These are phyloP conservation scores for Tricholoma hemisulphureum DNA, from an alignment of 768 basidiomycete species.

Conservation along the genomic window DNA sequence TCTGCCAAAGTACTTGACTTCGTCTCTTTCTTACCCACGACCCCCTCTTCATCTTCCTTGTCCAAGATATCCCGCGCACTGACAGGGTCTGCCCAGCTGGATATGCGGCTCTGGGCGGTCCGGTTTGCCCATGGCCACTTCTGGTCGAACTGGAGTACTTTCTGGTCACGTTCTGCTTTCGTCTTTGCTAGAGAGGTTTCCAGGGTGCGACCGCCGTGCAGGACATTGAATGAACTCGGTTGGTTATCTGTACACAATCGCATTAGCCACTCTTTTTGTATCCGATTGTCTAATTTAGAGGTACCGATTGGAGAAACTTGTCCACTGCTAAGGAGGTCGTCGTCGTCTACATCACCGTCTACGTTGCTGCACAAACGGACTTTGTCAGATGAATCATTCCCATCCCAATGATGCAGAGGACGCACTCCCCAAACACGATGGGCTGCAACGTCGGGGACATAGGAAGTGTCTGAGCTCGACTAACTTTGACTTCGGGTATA, in stretches of 20 bases:
- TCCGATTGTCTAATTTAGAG: conserved; percentile 16
- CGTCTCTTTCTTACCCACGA: conserved; percentile 15
- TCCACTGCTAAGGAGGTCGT: conserved; percentile 74
- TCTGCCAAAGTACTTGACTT: conserved; percentile 7
- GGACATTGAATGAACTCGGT: conserved; percentile 20
- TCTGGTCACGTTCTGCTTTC: conserved; percentile 34
- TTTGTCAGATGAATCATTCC: neutral
- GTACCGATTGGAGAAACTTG: conserved; percentile 71
- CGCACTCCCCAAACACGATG: conserved; percentile 28
- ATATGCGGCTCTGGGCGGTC: conserved; percentile 39
- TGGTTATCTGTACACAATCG: conserved; percentile 11
- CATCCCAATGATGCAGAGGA: neutral
- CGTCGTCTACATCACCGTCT: conserved; percentile 43
- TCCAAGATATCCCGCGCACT: conserved; percentile 39
- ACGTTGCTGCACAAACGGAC: conserved; percentile 1
- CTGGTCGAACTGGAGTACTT: conserved; percentile 37
- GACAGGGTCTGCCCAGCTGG: conserved; percentile 56
- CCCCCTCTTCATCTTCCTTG: conserved; percentile 27
- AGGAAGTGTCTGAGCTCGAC: conserved; percentile 11
- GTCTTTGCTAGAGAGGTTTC: conserved; percentile 15
- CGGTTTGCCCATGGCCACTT: conserved; percentile 39
- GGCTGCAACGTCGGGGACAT: conserved; percentile 36
- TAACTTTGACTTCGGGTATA: conserved; percentile 7
- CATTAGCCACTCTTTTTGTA: neutral
- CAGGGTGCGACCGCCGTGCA: conserved; percentile 16